A percentile compares a stretch with the other conserved stretches of the same genome.
Evolutionary conservation across 192 early-diverging fungal genomes (phyloP).

Genomic region (Chytriomyces sp.): DNA sequence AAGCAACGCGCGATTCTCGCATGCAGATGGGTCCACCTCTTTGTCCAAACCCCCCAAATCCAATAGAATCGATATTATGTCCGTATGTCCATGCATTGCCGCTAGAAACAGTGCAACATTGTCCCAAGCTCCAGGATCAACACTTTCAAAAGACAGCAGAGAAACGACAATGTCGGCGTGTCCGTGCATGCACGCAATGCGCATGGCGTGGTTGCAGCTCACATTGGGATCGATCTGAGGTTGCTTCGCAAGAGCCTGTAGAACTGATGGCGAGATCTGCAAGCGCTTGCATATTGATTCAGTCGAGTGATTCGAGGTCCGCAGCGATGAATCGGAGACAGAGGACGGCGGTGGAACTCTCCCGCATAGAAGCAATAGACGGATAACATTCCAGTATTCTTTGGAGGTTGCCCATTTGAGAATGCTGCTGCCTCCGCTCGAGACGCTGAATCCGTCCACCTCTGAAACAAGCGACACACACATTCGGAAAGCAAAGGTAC

Average conservation of each 20-base stretch:
- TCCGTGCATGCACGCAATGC: background rate
- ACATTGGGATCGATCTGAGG: background rate
- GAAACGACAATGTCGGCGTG: background rate
- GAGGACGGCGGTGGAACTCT: background rate
- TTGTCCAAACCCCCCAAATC: background rate
- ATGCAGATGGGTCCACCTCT: background rate
- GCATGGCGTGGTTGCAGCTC: background rate
- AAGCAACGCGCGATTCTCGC: background rate
- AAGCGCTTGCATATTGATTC: no score
- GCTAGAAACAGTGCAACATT: background rate
- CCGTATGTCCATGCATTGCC: background rate
- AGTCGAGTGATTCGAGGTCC: no score
- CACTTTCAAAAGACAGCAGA: background rate
- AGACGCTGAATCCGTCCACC: background rate
- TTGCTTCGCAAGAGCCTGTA: background rate
- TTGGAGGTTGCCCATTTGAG: background rate
- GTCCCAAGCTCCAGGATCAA: background rate
- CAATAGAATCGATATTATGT: background rate
- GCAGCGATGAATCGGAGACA: background rate
- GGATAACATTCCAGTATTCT: background rate
- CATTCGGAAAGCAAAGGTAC: background rate
- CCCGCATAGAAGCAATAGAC: background rate
- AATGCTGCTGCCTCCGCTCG: background rate
- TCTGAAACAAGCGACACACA: background rate
- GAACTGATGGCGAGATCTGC: background rate